These are phyloP conservation scores for Xylaria cubensis DNA, from an alignment of 495 filamentous ascomycete species.

Conservation along the genomic window DNA sequence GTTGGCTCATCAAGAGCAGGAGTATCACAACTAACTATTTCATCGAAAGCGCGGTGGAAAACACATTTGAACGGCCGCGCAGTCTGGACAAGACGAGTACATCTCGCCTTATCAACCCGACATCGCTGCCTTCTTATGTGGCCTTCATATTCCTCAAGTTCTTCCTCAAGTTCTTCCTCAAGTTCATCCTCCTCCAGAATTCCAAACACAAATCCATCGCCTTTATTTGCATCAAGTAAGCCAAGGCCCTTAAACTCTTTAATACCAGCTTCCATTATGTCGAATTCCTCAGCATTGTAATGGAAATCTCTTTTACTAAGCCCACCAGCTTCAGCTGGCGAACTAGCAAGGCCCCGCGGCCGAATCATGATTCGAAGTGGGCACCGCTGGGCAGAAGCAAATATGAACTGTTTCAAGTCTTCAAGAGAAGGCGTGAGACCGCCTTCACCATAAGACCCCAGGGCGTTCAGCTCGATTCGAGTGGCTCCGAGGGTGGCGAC, in stretches of 20 bases:
- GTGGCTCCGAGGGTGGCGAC: constrained; percentile 41
- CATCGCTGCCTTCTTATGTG: constrained; percentile 13
- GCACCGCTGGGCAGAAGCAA: constrained; percentile 18
- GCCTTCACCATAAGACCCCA: constrained; percentile 48
- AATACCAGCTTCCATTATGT: constrained; percentile 41
- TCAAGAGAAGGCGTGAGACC: constrained; percentile 47
- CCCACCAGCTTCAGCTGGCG: neutral
- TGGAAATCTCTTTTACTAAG: constrained; percentile 43
- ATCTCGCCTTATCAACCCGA: constrained; percentile 38
- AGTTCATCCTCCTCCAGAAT: constrained; percentile 34
- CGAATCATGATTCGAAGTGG: constrained; percentile 55
- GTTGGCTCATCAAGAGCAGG: constrained; percentile 2
- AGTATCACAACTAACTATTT: constrained; percentile 37
- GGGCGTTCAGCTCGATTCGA: constrained; percentile 50
- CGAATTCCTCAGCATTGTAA: constrained; percentile 45
- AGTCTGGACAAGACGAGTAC: constrained; percentile 34
- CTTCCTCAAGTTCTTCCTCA: constrained; percentile 18
- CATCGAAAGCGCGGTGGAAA: constrained; percentile 53
- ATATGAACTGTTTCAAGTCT: constrained; percentile 22
- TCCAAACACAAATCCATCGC: constrained; percentile 57
- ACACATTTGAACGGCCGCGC: constrained; percentile 40
- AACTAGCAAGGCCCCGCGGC: constrained; percentile 43
- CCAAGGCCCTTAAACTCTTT: constrained; percentile 35
- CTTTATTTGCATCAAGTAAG: constrained; percentile 34
- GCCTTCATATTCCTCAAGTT: neutral